Evolutionary conservation across 305 asterid genomes (phyloP).

Genomic region (Caryopteris hybrid): DNA sequence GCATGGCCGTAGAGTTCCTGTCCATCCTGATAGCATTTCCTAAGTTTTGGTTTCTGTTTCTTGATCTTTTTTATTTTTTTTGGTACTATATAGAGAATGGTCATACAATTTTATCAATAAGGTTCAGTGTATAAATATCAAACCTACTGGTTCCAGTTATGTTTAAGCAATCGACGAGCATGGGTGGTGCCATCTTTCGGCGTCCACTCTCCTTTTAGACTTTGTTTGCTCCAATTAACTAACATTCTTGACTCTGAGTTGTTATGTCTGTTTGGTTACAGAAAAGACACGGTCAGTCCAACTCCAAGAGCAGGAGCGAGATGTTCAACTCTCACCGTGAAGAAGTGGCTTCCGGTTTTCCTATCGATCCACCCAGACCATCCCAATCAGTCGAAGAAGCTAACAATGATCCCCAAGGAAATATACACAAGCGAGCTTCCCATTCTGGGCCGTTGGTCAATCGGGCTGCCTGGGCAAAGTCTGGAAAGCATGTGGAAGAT

Average conservation of each 20-base stretch:
- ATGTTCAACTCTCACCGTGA: slow-evolving; percentile 86
- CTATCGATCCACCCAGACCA: slow-evolving; percentile 90
- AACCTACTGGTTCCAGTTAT: too few relatives aligned
- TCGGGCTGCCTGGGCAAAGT: slow-evolving; percentile 79
- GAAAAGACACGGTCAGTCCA: slow-evolving; percentile 77
- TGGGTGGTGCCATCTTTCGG: too few relatives aligned
- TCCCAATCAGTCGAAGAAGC: slow-evolving; percentile 63
- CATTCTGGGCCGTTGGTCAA: slow-evolving; percentile 91
- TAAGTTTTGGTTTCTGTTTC: not conserved
- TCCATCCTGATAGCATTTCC: too few relatives aligned
- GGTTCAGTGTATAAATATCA: too few relatives aligned
- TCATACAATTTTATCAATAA: too few relatives aligned
- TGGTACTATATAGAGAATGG: too few relatives aligned
- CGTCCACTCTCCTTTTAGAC: too few relatives aligned
- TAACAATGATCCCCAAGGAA: slow-evolving; percentile 42
- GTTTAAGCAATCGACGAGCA: too few relatives aligned
- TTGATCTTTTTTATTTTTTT: not conserved
- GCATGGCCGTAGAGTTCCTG: too few relatives aligned
- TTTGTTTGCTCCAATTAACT: too few relatives aligned
- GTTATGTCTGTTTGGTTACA: slow-evolving; percentile 27
- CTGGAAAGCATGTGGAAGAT: slow-evolving; percentile 66
- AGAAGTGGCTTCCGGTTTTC: slow-evolving; percentile 96
- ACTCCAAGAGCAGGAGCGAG: slow-evolving; percentile 94
- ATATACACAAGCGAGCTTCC: slow-evolving; percentile 67
- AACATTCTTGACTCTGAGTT: too few relatives aligned